These are phyloP conservation scores for Diplocarpon mali DNA, from an alignment of 2,329 filamentous ascomycete species.

Conservation along the genomic window DNA sequence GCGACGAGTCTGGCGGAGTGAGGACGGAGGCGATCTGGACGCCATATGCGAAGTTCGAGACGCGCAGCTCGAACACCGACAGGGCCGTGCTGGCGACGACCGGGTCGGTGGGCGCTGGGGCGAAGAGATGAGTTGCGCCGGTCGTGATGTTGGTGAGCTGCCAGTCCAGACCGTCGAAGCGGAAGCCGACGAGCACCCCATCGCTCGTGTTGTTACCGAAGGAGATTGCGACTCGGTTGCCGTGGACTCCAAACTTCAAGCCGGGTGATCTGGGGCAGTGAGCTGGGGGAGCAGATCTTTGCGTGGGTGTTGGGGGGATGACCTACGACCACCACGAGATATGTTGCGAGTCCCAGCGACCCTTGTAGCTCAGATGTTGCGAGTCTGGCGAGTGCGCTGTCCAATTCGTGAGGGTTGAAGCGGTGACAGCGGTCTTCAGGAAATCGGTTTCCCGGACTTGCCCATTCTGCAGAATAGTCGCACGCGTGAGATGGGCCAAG, in stretches of 20 bases:
- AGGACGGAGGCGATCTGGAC: conserved; percentile 45
- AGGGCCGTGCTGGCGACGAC: conserved; percentile 34
- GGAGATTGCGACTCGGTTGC: background rate
- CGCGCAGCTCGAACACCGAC: conserved; percentile 43
- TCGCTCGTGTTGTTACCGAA: conserved; percentile 17
- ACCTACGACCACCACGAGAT: conserved; percentile 50
- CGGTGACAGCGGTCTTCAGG: too few species aligned
- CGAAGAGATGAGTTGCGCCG: conserved; percentile 43
- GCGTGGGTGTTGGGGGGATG: background rate
- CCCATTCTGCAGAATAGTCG: too few species aligned
- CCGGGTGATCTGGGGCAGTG: too few species aligned
- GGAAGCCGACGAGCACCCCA: conserved; percentile 42
- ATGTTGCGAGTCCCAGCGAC: conserved; percentile 48
- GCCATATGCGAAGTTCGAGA: conserved; percentile 50
- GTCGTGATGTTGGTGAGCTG: conserved; percentile 48
- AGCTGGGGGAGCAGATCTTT: background rate
- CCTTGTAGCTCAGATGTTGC: conserved; percentile 48
- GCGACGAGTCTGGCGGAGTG: conserved; percentile 32
- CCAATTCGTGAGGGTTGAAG: too few species aligned
- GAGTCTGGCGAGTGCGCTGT: conserved; percentile 38
- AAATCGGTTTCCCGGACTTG: too few species aligned
- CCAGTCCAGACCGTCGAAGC: conserved; percentile 49
- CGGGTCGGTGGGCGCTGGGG: conserved; percentile 31
- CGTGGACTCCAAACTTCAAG: too few species aligned
- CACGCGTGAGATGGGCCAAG: too few species aligned